Evolutionary conservation across 345 rosid species (phyloP), one percentile per base, ranked within the genome.

Genomic region (Brassica carinata): DNA sequence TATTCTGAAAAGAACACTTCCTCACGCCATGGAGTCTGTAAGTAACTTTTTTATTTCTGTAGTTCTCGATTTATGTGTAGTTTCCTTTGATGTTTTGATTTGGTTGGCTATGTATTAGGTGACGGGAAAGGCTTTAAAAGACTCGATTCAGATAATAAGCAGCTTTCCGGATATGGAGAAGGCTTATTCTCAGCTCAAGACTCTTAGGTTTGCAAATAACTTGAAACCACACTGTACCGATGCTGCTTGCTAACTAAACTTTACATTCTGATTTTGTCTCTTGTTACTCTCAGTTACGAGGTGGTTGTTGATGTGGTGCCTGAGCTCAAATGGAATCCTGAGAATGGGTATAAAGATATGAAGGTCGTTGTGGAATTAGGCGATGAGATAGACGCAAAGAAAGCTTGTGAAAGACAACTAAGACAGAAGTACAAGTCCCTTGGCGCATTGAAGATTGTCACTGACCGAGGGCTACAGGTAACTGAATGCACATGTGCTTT

Each of bases 401-500:
- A 27, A 71, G 93, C 98, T 79, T 87, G 93, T 62, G 92, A 93
- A 79, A 86, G 82, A 66, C 97, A 95, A 80, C 84, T 93, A 64
- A 87, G 83, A 65, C 99, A 88, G 13, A 90, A 96, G 23, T 90
- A 89, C 80, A 95, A 95, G 85, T 87, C 96, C 73, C 84, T 91
- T 23, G 91, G 98, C 63, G 53, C 84, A 0, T 75, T 95, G 84
- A 93, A 79, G 87, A 88, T 95, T 78, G 86, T 90, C 19, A 85
- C 86, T 7, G 96, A 89, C 53, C 89, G 99, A 88, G 99, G 94
- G 33, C 90, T 95, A 53, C 90, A 93, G 94, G 99, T 93, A 83
- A 69, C 27, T 69, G 38, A 68, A 68, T 34, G 58, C 79, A 2
- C 67, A 72, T 73, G 30, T 59, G 31, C 63, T 79, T 71, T 23